Conservation (phyloP, 78 protist genomes). For the Speleostelium caveatum region DNA sequence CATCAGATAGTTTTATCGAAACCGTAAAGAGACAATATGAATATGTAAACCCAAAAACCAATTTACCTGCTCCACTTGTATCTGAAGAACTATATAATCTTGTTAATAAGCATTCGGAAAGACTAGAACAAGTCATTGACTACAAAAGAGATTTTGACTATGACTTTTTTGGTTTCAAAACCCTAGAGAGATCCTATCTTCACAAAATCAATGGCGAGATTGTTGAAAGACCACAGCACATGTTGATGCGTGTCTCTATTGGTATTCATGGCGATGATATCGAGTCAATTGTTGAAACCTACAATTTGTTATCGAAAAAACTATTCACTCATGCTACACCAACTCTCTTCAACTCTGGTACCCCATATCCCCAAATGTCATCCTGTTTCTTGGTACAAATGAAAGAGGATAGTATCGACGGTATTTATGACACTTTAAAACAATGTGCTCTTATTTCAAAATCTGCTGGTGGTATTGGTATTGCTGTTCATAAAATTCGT, state of each 20-base stretch:
- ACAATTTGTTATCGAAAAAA: slow-evolving; percentile 85
- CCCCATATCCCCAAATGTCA: slow-evolving; percentile 96
- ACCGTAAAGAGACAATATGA: slow-evolving; percentile 77
- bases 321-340: slow-evolving; percentile 98
- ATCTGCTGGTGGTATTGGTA: slow-evolving; percentile 98
- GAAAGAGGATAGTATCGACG: slow-evolving; percentile 95
- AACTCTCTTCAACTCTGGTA: slow-evolving; percentile 98
- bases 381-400: slow-evolving; percentile 97
- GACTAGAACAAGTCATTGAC: slow-evolving; percentile 86
- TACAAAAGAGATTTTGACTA: slow-evolving; percentile 94
- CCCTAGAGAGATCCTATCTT: slow-evolving; percentile 94
- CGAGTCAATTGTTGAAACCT: slow-evolving; percentile 91
- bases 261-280: slow-evolving; percentile 95
- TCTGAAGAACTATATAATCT: slow-evolving; percentile 84
- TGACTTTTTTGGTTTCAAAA: slow-evolving; percentile 97
- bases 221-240: slow-evolving; percentile 99
- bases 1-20: slow-evolving; percentile 81
- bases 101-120: slow-evolving; percentile 79
- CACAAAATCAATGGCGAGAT: slow-evolving; percentile 78
- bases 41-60: slow-evolving; percentile 86
- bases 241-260: slow-evolving; percentile 98
- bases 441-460: slow-evolving; percentile 94
- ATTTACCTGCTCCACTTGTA: slow-evolving; percentile 89
- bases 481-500: slow-evolving; percentile 94
- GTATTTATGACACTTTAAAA: slow-evolving; percentile 98